Evolutionary conservation across 306 rosid species (phyloP), one percentile per base, ranked within the genome.

Genomic region (Neltuma alba): DNA sequence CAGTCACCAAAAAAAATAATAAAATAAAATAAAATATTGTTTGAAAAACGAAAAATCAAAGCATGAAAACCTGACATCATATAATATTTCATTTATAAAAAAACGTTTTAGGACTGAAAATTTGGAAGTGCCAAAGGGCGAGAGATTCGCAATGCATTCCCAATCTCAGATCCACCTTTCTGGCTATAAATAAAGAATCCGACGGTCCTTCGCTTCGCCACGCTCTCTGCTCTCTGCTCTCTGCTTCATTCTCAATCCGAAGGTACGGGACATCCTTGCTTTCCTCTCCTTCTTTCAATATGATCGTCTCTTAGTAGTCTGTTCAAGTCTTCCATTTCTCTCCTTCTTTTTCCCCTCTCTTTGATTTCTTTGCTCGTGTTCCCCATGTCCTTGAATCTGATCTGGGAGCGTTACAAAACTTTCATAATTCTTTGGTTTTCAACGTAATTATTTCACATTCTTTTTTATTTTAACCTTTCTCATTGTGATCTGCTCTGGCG

Each of bases 101-200:
- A 62, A 14, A 15, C 0, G 48, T 44, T 44, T 2, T 2, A 0
- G 4, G 11, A 57, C 63, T 10, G 6, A 23, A 9, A 23, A 3
- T 55, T 21, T 23, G 12, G 31, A 23, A 23, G 23, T 62, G 20
- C 25, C 45, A 36, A 20, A 20, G 10, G 12, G 3, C 4, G 6
- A 1, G 30, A 40, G 36, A 12, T 10, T 0, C 5, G 11, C 7
- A 28, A 40, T 41, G 31, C 21, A 9, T 40, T 68, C 48, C 83
- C 78, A 68, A 18, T 69, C 78, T 66, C 72, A 79, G 86, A 83
- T 83, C 86, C 68, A 12, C 12, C 40, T 14, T 20, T 15, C 21
- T n/a, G 45, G 6, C 36, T 37, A 14, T 38, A 79, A 79, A 69
- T 83, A 83, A 75, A 75, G 76, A 69, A 58, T 68, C 64, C 13